phyloP scores from a whole-genome alignment of 176 grass and related monocot genomes.

The Alloteropsis semialata region DNA sequence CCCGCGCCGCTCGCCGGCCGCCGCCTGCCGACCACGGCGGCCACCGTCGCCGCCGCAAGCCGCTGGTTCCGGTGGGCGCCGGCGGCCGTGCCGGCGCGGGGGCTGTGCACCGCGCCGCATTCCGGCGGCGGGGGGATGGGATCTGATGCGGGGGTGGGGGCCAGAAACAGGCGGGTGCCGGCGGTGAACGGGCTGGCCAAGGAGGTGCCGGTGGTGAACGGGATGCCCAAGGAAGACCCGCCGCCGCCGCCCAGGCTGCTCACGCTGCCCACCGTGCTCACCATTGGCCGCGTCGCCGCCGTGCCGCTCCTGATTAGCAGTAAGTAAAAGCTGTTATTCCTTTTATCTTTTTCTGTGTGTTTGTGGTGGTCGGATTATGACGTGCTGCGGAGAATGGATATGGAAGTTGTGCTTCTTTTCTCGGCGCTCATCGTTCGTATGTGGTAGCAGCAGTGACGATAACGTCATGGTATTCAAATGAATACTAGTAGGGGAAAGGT shows the following conservation, averaged over 20 bases:
- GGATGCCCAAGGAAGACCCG: slow-evolving; percentile 22
- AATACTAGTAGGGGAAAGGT: neutral
- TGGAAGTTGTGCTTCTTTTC: neutral
- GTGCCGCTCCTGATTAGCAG: slow-evolving; percentile 90
- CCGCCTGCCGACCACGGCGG: neutral
- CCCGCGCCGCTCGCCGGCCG: neutral
- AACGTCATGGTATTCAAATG: neutral
- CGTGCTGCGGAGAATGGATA: neutral
- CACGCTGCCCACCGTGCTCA: slow-evolving; percentile 89
- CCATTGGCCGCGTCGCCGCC: slow-evolving; percentile 81
- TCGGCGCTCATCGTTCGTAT: neutral
- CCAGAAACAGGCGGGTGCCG: slow-evolving; percentile 15
- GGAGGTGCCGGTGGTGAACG: slow-evolving; percentile 23
- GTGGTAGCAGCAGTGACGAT: neutral
- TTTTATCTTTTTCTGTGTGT: neutral
- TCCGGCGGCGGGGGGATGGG: slow-evolving; percentile 50
- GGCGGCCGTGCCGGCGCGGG: slow-evolving; percentile 42
- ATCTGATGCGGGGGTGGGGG: slow-evolving; percentile 28
- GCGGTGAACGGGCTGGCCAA: slow-evolving; percentile 47
- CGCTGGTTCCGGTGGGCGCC: slow-evolving; percentile 41
- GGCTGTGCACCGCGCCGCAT: slow-evolving; percentile 39
- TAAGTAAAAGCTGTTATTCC: slow-evolving; percentile 26
- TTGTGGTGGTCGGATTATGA: neutral
- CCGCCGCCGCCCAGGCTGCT: slow-evolving; percentile 44
- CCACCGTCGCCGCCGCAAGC: neutral